A percentile compares a stretch with the other conserved stretches of the same genome.
These are phyloP conservation scores for Hypoxylon perforatum DNA, from an alignment of 495 filamentous ascomycete genomes.

Conservation along the genomic window DNA sequence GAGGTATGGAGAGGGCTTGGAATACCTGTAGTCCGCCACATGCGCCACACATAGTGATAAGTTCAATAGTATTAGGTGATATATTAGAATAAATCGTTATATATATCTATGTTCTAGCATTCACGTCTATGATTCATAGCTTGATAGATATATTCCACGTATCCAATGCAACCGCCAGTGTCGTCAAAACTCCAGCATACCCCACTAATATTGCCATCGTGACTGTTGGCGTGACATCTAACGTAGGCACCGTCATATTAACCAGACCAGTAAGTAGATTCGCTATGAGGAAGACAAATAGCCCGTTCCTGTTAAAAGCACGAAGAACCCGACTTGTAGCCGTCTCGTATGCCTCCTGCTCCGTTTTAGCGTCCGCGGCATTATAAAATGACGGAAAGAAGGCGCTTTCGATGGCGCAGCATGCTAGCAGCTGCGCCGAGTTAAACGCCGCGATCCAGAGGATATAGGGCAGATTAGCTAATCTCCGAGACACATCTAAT, in stretches of 20 bases:
- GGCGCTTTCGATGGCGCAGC: slow-evolving; percentile 77
- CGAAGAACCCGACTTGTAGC: slow-evolving; percentile 82
- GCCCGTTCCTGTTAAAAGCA: slow-evolving; percentile 88
- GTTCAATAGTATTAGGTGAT: no score
- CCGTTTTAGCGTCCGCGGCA: slow-evolving; percentile 57
- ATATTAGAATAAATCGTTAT: neutral
- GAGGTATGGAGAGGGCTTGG: no score
- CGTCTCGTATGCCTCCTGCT: slow-evolving; percentile 67
- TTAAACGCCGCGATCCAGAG: slow-evolving; percentile 94
- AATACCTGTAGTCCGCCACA: no score
- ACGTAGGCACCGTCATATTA: slow-evolving; percentile 84
- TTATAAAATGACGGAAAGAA: slow-evolving; percentile 80
- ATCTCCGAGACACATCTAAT: slow-evolving; percentile 81
- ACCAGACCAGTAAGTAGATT: slow-evolving; percentile 90
- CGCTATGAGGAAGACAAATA: slow-evolving; percentile 86
- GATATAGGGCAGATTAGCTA: slow-evolving; percentile 94
- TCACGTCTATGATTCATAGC: slow-evolving; percentile 56
- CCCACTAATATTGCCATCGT: slow-evolving; percentile 79
- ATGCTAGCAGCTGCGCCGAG: slow-evolving; percentile 77
- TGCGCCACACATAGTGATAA: no score
- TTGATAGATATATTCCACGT: slow-evolving; percentile 78
- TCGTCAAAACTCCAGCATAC: slow-evolving; percentile 76
- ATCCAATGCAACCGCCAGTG: slow-evolving; percentile 77
- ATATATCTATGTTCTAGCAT: neutral
- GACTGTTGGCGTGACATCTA: slow-evolving; percentile 68